Base-by-base conservation (phyloP, 2,329 filamentous ascomycete genomes). In the Ramichloridium luteum region DNA sequence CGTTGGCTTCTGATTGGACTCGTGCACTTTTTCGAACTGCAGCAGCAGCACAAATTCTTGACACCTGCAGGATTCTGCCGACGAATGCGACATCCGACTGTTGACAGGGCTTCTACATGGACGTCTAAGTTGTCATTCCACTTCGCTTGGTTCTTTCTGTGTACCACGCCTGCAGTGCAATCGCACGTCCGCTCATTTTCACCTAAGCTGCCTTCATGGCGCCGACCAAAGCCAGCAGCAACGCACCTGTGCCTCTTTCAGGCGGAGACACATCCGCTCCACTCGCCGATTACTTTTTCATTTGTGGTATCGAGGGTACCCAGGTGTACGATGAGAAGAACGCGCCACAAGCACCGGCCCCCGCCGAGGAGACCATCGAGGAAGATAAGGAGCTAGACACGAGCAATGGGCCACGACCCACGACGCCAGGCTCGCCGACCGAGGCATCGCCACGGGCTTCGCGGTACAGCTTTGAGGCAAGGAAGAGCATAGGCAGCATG, bases 201-300 rank as follows among this genome's bases (percentile, higher is more conserved):
- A 31, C 12, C 27, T 20, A 12, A 16, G 13, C 25, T 15, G 16
- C 25, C 25, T 34, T 34, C 37, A 45, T 45, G 42, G 42, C 42
- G 36, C 42, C 42, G 34, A 31, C 40, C 37, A 42, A 37, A 29
- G 22, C 30, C 22, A 42, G 29, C 30, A 37, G 36, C 20, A 43
- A 39, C 37, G 39, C 38, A 16, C 29, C 30, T 27, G 31, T 28
- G 26, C 45, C 56, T 32, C 60, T 66, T 37, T 46, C 54, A 34
- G 59, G 62, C 28, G 46, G 46, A 37, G 50, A 54, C 39, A 51
- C 49, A 28, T 61, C 64, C 37, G 61, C 62, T 33, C 72, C 73
- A 34, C 66, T 77, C 33, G 73, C 73, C 47, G 73, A 77, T 54
- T 75, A 72, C 55, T 77, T 77, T 55, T 77, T 75, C 65, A 77